A percentile compares a stretch with the other conserved stretches of the same genome.
Conservation (phyloP, 2,329 filamentous ascomycete genomes). For the Plenodomus lindquistii region DNA sequence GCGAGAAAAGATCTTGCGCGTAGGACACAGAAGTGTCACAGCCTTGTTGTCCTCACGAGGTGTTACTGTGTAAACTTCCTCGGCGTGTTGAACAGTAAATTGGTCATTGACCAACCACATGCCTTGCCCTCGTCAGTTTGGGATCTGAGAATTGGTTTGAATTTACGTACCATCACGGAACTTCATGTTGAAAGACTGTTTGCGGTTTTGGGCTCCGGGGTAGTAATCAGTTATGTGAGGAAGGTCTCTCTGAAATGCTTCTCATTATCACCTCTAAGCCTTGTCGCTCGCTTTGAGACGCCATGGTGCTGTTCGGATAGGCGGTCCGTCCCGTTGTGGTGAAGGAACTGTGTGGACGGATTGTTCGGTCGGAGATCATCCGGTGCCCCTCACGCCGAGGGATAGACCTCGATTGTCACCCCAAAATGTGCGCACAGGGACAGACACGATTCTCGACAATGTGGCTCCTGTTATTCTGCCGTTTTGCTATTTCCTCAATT, state of each 20-base stretch:
- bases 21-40: conserved; percentile 61
- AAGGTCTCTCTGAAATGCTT: not conserved
- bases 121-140: conserved; percentile 35
- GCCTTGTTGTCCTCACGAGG: conserved; percentile 52
- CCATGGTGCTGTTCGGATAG: conserved; percentile 13
- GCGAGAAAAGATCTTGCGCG: conserved; percentile 57
- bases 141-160: not conserved
- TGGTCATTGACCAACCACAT: conserved; percentile 69
- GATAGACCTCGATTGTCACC: conserved; percentile 2
- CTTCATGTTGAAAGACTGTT: conserved; percentile 53
- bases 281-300: not conserved
- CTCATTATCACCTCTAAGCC: not conserved
- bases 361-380: conserved; percentile 21
- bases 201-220: not conserved
- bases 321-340: conserved; percentile 22
- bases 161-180: conserved; percentile 59
- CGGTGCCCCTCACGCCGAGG: conserved; percentile 17
- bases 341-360: conserved; percentile 25
- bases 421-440: not conserved
- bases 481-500: not conserved
- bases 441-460: not conserved
- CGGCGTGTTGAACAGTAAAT: conserved; percentile 66
- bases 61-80: conserved; percentile 62
- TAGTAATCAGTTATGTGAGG: not conserved
- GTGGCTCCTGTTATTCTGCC: no score